Evolutionary conservation across 129 eudicot species (phyloP).

Genomic region (Mikania micrantha): DNA sequence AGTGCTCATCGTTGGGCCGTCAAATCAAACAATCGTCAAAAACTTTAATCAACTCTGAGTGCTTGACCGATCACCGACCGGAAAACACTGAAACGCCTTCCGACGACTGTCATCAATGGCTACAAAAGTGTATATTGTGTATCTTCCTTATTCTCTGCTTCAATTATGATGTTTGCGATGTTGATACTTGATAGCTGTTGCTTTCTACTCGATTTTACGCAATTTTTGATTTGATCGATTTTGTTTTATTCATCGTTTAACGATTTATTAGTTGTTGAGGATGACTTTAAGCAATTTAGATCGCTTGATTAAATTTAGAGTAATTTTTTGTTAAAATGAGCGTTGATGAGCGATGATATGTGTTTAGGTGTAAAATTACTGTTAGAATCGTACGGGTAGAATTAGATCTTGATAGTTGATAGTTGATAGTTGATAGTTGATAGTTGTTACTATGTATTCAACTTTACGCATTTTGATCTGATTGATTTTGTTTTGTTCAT

Average conservation of each 20-base stretch:
- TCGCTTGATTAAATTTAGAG: conserved; percentile 7
- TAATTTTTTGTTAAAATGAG: background rate
- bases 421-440: background rate
- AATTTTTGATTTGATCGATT: background rate
- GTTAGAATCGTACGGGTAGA: too few species aligned
- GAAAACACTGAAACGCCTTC: background rate
- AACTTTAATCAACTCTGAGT: background rate
- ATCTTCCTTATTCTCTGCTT: background rate
- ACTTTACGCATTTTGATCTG: background rate
- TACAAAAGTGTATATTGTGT: conserved; percentile 36
- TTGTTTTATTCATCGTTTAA: background rate
- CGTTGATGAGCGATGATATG: background rate
- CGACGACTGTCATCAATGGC: conserved; percentile 28
- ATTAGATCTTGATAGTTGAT: too few species aligned
- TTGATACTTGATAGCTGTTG: background rate
- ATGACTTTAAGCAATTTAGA: background rate
- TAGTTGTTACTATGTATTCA: background rate
- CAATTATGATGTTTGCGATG: background rate
- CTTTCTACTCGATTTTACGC: conserved; percentile 1
- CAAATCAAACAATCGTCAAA: conserved; percentile 31
- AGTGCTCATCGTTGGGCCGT: conserved; percentile 28
- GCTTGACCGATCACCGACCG: conserved; percentile 17
- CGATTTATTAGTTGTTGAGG: background rate
- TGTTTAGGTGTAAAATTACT: too few species aligned
- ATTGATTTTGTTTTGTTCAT: background rate